These are phyloP conservation scores for Aureobasidium uvarum DNA, from an alignment of 2,329 filamentous ascomycete species.

Conservation along the genomic window DNA sequence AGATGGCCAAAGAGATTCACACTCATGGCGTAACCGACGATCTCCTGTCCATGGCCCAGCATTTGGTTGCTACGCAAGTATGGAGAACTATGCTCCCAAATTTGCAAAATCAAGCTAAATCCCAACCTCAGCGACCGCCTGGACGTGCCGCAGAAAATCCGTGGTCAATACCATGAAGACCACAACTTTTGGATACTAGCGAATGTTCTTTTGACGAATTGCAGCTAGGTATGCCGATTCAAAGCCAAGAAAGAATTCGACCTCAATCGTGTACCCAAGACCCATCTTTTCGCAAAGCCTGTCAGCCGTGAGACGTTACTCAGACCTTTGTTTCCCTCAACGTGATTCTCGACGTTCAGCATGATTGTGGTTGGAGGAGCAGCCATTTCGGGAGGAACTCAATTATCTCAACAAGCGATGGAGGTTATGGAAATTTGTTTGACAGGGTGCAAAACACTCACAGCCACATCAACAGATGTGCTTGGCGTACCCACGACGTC, in stretches of 20 bases:
- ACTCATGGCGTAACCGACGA: neutral
- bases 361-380: neutral
- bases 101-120: neutral
- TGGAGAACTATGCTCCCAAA: neutral
- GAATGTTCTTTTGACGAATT: neutral
- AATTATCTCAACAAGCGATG: neutral
- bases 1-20: slow-evolving; percentile 6
- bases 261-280: neutral
- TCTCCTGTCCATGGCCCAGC: slow-evolving; percentile 1
- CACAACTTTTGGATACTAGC: neutral
- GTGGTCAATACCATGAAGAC: neutral
- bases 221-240: neutral
- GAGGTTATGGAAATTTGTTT: neutral
- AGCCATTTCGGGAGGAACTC: neutral
- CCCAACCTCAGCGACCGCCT: neutral
- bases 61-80: slow-evolving; percentile 10
- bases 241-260: slow-evolving; percentile 3
- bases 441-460: neutral
- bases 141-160: neutral
- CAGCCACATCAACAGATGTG: neutral
- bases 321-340: neutral
- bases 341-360: neutral
- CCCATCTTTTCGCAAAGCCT: neutral
- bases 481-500: neutral
- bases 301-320: neutral